These are phyloP conservation scores for Ensete ventricosum DNA, from an alignment of 176 grass and related monocot genomes.

Conservation along the genomic window DNA sequence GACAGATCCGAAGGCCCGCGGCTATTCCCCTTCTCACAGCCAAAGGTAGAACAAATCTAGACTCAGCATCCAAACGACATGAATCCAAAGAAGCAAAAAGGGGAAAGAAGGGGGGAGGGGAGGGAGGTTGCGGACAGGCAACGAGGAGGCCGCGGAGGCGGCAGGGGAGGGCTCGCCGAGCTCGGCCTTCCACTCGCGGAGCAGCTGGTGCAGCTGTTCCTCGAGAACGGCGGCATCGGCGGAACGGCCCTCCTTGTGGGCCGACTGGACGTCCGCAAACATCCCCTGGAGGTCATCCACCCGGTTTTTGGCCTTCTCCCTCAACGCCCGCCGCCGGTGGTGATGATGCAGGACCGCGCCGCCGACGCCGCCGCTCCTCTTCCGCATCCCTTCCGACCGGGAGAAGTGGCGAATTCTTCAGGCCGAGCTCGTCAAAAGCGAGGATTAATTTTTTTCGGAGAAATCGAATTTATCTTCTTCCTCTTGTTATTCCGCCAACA, in stretches of 20 bases:
- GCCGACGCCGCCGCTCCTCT: background rate
- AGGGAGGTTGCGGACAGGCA: background rate
- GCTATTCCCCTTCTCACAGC: background rate
- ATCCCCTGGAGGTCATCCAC: conserved; percentile 9
- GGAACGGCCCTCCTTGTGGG: background rate
- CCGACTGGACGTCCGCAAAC: background rate
- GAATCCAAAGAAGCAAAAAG: background rate
- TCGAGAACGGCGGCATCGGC: conserved; percentile 1
- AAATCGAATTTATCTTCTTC: too few relatives aligned
- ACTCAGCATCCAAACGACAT: background rate
- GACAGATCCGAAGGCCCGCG: background rate
- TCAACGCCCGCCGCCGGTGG: background rate
- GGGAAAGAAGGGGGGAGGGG: background rate
- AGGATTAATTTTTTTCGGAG: too few relatives aligned
- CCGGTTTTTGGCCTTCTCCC: conserved; percentile 8
- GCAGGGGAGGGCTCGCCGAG: conserved; percentile 6
- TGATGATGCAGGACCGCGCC: background rate
- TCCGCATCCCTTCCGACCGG: background rate
- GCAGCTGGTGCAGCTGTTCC: conserved; percentile 8
- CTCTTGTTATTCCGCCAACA: too few relatives aligned
- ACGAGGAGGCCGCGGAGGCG: background rate
- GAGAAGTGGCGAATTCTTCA: too few relatives aligned
- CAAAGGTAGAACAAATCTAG: background rate
- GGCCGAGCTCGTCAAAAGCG: too few relatives aligned
- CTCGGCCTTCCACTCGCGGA: conserved; percentile 13